Evolutionary conservation across 345 rosid species (phyloP).

Genomic region (Salix koriyanagi): DNA sequence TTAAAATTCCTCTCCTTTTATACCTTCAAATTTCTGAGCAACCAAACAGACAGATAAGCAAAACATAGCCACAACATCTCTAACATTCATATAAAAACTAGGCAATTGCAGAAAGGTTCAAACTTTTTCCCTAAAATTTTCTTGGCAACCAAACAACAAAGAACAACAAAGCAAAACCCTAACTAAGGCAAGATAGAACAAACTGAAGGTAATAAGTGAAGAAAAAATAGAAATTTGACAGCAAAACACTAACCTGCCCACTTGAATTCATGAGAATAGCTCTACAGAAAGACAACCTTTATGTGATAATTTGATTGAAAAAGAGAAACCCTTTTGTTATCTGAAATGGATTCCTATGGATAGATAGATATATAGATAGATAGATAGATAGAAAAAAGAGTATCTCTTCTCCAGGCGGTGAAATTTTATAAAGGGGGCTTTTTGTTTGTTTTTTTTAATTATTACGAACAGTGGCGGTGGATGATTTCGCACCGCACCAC

Average conservation of each 20-base stretch:
- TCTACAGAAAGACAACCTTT: neutral
- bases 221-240: neutral
- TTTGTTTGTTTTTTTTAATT: neutral
- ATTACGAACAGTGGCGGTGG: neutral
- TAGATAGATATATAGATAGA: constrained; percentile 2
- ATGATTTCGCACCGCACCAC: neutral
- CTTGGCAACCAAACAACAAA: neutral
- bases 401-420: neutral
- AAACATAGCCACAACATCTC: neutral
- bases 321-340: neutral
- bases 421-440: neutral
- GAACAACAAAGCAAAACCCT: constrained; percentile 1
- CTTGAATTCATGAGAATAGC: constrained; percentile 7
- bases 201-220: neutral
- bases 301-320: neutral
- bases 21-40: neutral
- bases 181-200: neutral
- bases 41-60: neutral
- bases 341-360: constrained; percentile 8
- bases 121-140: neutral
- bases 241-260: constrained; percentile 3
- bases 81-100: neutral
- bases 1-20: neutral
- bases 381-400: neutral
- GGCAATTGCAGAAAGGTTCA: neutral